Evolutionary conservation across 139 green algal species (phyloP).

Genomic region (Volvox africanus): DNA sequence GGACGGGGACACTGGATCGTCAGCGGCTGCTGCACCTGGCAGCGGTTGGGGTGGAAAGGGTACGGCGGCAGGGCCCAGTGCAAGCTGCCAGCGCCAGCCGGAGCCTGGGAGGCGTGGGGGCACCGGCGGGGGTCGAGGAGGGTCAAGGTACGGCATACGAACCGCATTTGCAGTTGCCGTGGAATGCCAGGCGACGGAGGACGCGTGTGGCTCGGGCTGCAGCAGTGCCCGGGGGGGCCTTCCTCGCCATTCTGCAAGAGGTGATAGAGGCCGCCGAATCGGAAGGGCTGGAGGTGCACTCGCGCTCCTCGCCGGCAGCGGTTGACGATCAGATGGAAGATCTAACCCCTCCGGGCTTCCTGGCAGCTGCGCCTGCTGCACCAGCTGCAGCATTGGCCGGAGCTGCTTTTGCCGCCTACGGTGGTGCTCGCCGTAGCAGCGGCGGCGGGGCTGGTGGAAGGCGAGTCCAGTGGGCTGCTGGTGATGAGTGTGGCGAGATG

Average conservation of each 20-base stretch:
- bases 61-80: not conserved
- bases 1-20: not conserved
- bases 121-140: not conserved
- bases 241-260: not conserved
- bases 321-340: no score
- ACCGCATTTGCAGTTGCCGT: not conserved
- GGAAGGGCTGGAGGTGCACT: no score
- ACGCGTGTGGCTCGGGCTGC: no score
- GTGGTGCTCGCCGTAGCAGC: not conserved
- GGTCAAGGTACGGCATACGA: not conserved
- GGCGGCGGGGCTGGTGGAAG: not conserved
- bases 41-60: not conserved
- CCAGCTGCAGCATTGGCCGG: no score
- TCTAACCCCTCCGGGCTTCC: no score
- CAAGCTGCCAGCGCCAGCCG: not conserved
- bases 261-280: not conserved
- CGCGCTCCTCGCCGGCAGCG: no score
- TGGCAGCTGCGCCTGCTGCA: no score
- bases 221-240: not conserved
- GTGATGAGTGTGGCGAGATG: not conserved
- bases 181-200: not conserved
- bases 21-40: constrained; percentile 42
- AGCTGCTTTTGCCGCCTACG: no score
- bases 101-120: not conserved
- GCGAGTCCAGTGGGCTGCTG: constrained; percentile 9